Evolutionary conservation across 2,329 filamentous ascomycete species (phyloP).

Genomic region (Pseudonectria buxi): DNA sequence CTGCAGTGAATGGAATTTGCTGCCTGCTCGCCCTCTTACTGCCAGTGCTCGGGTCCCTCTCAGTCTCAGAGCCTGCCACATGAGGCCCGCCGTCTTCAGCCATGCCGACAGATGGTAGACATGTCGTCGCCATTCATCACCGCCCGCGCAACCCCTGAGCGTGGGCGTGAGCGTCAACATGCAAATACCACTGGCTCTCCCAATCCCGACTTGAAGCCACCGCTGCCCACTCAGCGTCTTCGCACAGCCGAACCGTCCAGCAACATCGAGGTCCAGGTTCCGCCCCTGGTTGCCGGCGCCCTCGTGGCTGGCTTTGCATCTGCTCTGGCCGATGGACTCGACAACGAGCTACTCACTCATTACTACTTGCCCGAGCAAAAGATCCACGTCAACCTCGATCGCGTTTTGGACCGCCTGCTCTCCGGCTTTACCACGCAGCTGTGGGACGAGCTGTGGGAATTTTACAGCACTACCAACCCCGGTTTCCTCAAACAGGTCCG

Average conservation of each 20-base stretch:
- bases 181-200: constrained; percentile 7
- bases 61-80: background rate
- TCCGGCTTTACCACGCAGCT: constrained; percentile 25
- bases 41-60: background rate
- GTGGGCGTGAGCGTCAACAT: constrained; percentile 4
- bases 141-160: constrained; percentile 15
- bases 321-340: constrained; percentile 27
- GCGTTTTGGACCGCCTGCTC: constrained; percentile 29
- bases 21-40: too few relatives aligned
- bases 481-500: constrained; percentile 25
- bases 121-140: constrained; percentile 17
- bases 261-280: constrained; percentile 27
- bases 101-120: constrained; percentile 23
- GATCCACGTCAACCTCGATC: constrained; percentile 28
- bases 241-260: constrained; percentile 22
- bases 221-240: constrained; percentile 26
- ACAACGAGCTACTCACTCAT: constrained; percentile 31
- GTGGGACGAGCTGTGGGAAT: constrained; percentile 31
- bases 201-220: constrained; percentile 24
- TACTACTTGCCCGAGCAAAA: constrained; percentile 30
- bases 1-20: too few relatives aligned
- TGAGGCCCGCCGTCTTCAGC: constrained; percentile 9
- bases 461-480: constrained; percentile 24
- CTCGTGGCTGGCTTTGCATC: constrained; percentile 29
- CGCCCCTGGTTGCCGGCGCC: constrained; percentile 30